Conservation (phyloP, 495 filamentous ascomycete genomes). For the Aspergillus panamensis region DNA sequence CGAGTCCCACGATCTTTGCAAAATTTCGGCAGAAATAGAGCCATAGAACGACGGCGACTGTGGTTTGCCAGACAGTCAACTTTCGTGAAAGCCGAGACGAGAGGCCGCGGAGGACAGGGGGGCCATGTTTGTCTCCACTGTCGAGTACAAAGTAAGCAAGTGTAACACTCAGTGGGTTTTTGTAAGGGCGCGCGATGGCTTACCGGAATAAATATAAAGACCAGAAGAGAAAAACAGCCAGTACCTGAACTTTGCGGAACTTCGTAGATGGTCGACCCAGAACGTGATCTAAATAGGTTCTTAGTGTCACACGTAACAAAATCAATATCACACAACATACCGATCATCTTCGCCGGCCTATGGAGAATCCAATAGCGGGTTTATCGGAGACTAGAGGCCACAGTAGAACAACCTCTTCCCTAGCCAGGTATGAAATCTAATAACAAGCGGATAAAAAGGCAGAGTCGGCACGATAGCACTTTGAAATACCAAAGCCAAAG, state of each 20-base stretch:
- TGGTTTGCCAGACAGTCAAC: constrained; percentile 83
- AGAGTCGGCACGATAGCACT: too few species aligned
- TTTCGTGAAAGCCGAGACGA: constrained; percentile 64
- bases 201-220: constrained; percentile 75
- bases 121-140: constrained; percentile 85
- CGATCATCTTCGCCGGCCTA: constrained; percentile 33
- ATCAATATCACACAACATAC: constrained; percentile 18
- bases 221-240: constrained; percentile 90
- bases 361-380: neutral
- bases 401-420: neutral
- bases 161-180: neutral
- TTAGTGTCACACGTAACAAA: constrained; percentile 6
- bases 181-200: constrained; percentile 6
- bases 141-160: neutral
- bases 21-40: constrained; percentile 92
- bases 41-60: constrained; percentile 84
- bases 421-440: too few species aligned
- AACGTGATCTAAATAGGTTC: constrained; percentile 65
- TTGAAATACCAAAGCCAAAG: too few species aligned
- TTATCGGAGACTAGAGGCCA: neutral
- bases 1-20: constrained; percentile 83
- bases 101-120: constrained; percentile 66
- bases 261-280: constrained; percentile 85
- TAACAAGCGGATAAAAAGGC: too few species aligned
- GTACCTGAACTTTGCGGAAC: constrained; percentile 89